Evolutionary conservation across 768 basidiomycete genomes (phyloP).

Genomic region (Omphalotus guepiniiformis): DNA sequence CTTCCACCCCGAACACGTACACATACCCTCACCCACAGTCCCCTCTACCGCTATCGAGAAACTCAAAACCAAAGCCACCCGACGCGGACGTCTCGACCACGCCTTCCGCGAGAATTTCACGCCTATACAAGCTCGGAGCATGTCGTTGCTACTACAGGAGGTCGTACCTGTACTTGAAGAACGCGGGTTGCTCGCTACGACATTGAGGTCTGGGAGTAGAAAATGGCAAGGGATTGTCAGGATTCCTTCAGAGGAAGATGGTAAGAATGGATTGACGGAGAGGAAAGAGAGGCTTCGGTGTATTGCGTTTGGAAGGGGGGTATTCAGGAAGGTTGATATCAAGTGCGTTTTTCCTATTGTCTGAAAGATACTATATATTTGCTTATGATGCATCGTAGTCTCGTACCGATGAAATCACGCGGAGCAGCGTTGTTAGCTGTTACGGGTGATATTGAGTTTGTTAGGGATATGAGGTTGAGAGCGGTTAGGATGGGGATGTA

Average conservation of each 20-base stretch:
- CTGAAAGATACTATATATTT: background rate
- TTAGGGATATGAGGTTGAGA: constrained; percentile 22
- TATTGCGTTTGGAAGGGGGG: background rate
- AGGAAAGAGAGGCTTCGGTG: background rate
- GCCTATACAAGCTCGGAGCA: background rate
- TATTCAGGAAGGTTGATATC: background rate
- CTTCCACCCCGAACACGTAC: constrained; percentile 25
- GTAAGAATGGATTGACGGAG: constrained; percentile 8
- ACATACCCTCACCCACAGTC: constrained; percentile 20
- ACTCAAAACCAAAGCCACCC: background rate
- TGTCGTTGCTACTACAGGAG: constrained; percentile 23
- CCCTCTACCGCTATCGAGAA: constrained; percentile 1
- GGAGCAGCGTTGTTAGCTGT: constrained; percentile 37
- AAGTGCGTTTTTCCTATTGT: constrained; percentile 2
- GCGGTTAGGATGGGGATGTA: constrained; percentile 31
- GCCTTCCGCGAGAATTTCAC: background rate
- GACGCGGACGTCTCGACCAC: background rate
- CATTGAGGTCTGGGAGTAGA: constrained; percentile 18
- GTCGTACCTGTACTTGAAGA: constrained; percentile 30
- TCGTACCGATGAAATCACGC: constrained; percentile 25
- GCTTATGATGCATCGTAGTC: constrained; percentile 22
- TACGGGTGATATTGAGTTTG: constrained; percentile 43
- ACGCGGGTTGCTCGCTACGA: constrained; percentile 27
- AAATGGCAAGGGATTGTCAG: constrained; percentile 39
- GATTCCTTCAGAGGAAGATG: constrained; percentile 21